Evolutionary conservation across 352 stramenopile species (phyloP).

Genomic region (Globisporangium uncinulatum): DNA sequence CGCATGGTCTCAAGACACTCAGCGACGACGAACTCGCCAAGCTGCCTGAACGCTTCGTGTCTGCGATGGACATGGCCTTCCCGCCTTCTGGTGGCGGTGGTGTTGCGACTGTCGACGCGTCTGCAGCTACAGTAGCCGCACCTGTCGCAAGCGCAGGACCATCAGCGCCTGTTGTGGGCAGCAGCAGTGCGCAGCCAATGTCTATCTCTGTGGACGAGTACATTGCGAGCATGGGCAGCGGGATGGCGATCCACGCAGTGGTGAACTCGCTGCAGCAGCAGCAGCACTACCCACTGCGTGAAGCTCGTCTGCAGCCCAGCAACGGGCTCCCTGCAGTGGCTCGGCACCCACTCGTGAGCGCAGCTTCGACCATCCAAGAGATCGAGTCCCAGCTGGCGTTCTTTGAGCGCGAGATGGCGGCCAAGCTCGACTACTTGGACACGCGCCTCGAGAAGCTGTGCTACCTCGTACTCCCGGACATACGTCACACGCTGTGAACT

Average conservation of each 20-base stretch:
- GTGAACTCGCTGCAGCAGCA: conserved; percentile 1
- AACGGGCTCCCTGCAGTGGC: conserved; percentile 8
- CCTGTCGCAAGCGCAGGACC: background rate
- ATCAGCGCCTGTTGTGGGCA: background rate
- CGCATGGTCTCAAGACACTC: conserved; percentile 52
- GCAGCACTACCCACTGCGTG: conserved; percentile 2
- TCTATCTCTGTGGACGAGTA: conserved; percentile 23
- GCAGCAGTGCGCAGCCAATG: background rate
- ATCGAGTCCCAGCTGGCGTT: conserved; percentile 38
- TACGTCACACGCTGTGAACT: background rate
- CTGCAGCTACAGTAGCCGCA: conserved; percentile 2
- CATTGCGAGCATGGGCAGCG: conserved; percentile 21
- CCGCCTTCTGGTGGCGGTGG: background rate
- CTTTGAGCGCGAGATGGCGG: conserved; percentile 44
- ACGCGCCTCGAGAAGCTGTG: conserved; percentile 56
- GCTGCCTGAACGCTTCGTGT: conserved; percentile 46
- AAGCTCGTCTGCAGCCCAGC: background rate
- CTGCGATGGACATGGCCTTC: conserved; percentile 48
- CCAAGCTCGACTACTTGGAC: conserved; percentile 62
- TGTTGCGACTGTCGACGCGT: background rate
- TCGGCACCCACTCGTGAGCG: conserved; percentile 21
- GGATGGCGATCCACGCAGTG: conserved; percentile 3
- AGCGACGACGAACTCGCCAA: conserved; percentile 41
- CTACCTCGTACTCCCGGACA: conserved; percentile 26
- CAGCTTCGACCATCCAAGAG: conserved; percentile 27